Base-by-base conservation (phyloP, 164 flowering plant genomes). In the Stephania cephalantha region DNA sequence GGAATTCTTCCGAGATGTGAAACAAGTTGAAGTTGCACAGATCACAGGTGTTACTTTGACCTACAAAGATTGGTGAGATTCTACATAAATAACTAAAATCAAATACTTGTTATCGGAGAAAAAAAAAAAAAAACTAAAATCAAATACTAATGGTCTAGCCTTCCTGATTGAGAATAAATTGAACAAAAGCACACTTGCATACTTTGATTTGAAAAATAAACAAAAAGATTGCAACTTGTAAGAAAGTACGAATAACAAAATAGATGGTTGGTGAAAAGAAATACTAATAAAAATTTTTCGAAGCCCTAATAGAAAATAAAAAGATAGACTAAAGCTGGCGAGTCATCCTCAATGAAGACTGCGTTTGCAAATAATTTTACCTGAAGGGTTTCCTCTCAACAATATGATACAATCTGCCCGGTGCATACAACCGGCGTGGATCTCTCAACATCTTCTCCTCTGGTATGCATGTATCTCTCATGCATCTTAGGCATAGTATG, bases 391-490 rank as follows among this genome's bases (percentile, higher is more conserved):
- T 92, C 83, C 99, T 84, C 83, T 91, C 97, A 64, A 96, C 95
- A 80, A 96, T 92, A 83, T 96, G 99, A 82, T 93, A 96, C 65
- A 94, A 86, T 67, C 99, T 97, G 72, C 99, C 99, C 31, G 99
- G 97, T 66, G 98, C 99, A 86, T 93, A 96, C 18, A 96, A 82
- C 72, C 99, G 84, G 86, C 99, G 88, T 72, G 99, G 97, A 84
- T 96, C 99, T 81, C 77, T 90, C 68, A 96, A 83, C 92, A 86
- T 87, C 80, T 84, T 88, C 83, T 91, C 88, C 76, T 96, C 97
- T 9, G 91, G 79, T 74, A 89, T 85, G 85, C 94, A 96, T 45
- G 98, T 94, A 78, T 96, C 99, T 80, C 85, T 87, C 89, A 96
- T 82, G 87, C 99, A 96, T 81, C 89, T 85, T 65, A 88, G 64